Evolutionary conservation across 1,284 basidiomycete genomes (phyloP).

Genomic region (Ganoderma leucocontextum): DNA sequence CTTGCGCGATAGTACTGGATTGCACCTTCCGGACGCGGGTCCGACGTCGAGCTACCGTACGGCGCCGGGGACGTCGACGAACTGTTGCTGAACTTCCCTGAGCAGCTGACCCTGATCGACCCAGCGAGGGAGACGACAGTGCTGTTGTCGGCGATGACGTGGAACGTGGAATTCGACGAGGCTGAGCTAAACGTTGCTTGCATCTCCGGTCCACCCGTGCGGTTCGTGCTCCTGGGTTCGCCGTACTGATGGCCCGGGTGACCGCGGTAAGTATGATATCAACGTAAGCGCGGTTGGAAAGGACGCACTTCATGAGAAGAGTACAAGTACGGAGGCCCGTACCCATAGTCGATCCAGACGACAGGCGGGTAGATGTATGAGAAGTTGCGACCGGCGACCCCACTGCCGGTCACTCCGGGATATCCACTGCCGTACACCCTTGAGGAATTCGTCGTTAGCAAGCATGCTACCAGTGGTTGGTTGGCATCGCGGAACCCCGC

Average conservation of each 20-base stretch:
- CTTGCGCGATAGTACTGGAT: conserved; percentile 70
- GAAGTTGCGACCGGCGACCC: conserved; percentile 56
- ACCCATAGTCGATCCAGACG: conserved; percentile 53
- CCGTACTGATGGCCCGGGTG: conserved; percentile 67
- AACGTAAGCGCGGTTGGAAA: too few species aligned
- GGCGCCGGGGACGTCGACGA: conserved; percentile 32
- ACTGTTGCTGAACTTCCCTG: conserved; percentile 27
- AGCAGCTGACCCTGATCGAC: conserved; percentile 56
- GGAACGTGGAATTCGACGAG: conserved; percentile 57
- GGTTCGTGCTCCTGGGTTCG: conserved; percentile 54
- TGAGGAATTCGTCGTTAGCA: neutral
- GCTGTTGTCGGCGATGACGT: conserved; percentile 63
- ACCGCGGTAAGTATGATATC: too few species aligned
- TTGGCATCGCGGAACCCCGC: neutral
- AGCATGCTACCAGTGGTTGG: neutral
- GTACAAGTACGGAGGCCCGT: conserved; percentile 53
- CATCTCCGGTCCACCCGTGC: conserved; percentile 65
- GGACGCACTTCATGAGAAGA: conserved; percentile 47
- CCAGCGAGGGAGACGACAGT: conserved; percentile 59
- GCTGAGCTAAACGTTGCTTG: conserved; percentile 59
- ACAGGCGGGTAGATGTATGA: conserved; percentile 70
- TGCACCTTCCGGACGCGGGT: conserved; percentile 58
- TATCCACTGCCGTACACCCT: conserved; percentile 71
- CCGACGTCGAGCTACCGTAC: conserved; percentile 8
- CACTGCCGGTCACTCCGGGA: conserved; percentile 51